Percentiles rank a stretch among this genome's conserved stretches.
These are phyloP conservation scores for Botryotinia globosa DNA, from an alignment of 2,329 filamentous ascomycete genomes.

Conservation along the genomic window DNA sequence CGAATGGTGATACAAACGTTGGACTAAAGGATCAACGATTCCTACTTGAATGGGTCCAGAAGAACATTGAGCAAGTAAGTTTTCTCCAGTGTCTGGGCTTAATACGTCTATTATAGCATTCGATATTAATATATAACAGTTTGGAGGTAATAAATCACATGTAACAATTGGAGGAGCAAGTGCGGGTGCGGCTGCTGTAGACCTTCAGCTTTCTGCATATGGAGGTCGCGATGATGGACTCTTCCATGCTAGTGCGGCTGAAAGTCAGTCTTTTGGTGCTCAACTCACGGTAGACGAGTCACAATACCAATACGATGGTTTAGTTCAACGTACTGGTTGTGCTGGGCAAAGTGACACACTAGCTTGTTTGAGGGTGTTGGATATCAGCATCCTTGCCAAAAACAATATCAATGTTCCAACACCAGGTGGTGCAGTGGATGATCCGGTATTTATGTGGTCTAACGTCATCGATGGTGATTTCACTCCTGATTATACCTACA, in stretches of 20 bases:
- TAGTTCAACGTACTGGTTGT: slow-evolving; percentile 47
- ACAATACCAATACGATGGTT: slow-evolving; percentile 52
- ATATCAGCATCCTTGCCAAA: slow-evolving; percentile 44
- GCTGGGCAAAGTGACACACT: slow-evolving; percentile 41
- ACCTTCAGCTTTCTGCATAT: slow-evolving; percentile 58
- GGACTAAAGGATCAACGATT: slow-evolving; percentile 69
- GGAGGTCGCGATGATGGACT: slow-evolving; percentile 48
- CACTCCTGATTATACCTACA: slow-evolving; percentile 50
- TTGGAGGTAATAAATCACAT: slow-evolving; percentile 66
- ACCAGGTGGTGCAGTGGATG: slow-evolving; percentile 35
- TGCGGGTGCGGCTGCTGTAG: slow-evolving; percentile 65
- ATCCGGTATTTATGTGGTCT: slow-evolving; percentile 52
- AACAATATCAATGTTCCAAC: slow-evolving; percentile 44
- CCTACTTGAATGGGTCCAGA: slow-evolving; percentile 66
- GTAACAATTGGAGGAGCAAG: slow-evolving; percentile 68
- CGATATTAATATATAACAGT: slow-evolving; percentile 42
- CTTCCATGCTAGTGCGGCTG: slow-evolving; percentile 51
- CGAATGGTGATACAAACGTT: slow-evolving; percentile 58
- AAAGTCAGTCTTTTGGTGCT: slow-evolving; percentile 52
- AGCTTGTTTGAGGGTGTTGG: slow-evolving; percentile 46
- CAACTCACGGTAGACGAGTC: slow-evolving; percentile 47
- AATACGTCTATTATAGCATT: background rate
- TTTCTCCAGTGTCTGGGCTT: background rate
- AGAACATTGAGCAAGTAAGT: slow-evolving; percentile 53
- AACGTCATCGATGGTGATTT: slow-evolving; percentile 55